A percentile compares a stretch with the other conserved stretches of the same genome.
phyloP scores from a whole-genome alignment of 2,329 filamentous ascomycete genomes.

The Bipolaris victoriae region DNA sequence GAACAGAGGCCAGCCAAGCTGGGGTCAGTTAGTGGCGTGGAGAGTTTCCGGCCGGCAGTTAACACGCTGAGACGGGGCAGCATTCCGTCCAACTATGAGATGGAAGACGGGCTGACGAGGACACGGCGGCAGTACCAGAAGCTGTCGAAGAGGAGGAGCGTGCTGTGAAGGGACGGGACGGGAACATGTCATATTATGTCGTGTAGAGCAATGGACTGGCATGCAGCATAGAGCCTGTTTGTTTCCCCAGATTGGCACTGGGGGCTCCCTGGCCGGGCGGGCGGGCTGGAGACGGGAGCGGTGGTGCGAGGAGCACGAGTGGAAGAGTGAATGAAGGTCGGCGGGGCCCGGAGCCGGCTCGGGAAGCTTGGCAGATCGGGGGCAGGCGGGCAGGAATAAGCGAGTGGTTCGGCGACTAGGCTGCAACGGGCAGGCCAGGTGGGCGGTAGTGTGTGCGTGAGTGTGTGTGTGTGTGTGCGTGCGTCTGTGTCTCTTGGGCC shows the following conservation, averaged over 20 bases:
- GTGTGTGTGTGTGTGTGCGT: too few relatives aligned
- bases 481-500: too few relatives aligned
- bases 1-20: constrained; percentile 17
- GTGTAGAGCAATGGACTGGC: too few relatives aligned
- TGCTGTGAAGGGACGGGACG: constrained; percentile 31
- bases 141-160: constrained; percentile 47
- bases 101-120: constrained; percentile 45
- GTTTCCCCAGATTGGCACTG: background rate
- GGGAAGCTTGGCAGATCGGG: constrained; percentile 1
- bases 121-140: constrained; percentile 43
- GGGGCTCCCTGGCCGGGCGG: background rate
- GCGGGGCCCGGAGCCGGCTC: background rate
- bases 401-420: constrained; percentile 6
- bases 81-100: constrained; percentile 36
- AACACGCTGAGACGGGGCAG: constrained; percentile 29
- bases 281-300: background rate
- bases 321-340: background rate
- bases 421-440: background rate
- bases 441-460: background rate
- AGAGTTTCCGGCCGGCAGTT: constrained; percentile 13
- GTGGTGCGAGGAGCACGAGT: background rate
- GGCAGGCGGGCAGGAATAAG: background rate
- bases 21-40: constrained; percentile 30
- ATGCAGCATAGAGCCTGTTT: background rate
- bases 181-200: background rate